phyloP scores from a whole-genome alignment of 106 monocot species.

The Ottelia alismoides region DNA sequence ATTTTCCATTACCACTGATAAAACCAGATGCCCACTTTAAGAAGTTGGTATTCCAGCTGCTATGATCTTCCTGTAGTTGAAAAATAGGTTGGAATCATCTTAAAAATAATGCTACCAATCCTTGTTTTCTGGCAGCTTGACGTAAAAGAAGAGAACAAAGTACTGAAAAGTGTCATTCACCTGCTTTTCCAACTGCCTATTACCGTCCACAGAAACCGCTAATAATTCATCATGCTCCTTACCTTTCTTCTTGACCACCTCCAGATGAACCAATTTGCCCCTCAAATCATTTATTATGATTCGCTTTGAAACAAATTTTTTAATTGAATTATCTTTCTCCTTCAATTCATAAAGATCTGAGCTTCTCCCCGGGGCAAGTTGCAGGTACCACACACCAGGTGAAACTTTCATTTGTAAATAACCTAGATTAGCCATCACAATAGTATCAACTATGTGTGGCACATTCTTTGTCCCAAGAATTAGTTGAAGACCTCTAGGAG shows the following conservation, averaged over 20 bases:
- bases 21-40: slow-evolving; percentile 93
- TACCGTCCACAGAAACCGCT: slow-evolving; percentile 38
- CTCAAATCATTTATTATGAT: slow-evolving; percentile 80
- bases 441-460: slow-evolving; percentile 85
- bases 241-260: slow-evolving; percentile 67
- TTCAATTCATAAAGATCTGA: slow-evolving; percentile 69
- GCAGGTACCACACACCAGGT: slow-evolving; percentile 88
- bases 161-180: too few species aligned
- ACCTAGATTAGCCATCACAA: slow-evolving; percentile 97
- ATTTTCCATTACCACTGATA: slow-evolving; percentile 52
- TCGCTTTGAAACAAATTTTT: slow-evolving; percentile 22
- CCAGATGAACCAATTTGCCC: slow-evolving; percentile 75
- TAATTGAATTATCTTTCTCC: slow-evolving; percentile 27
- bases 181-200: slow-evolving; percentile 15
- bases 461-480: slow-evolving; percentile 71
- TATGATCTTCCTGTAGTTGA: slow-evolving; percentile 2
- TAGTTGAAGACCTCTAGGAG: slow-evolving; percentile 90
- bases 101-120: too few species aligned
- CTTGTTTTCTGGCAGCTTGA: too few species aligned
- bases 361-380: slow-evolving; percentile 90
- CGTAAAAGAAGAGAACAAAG: too few species aligned
- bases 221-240: slow-evolving; percentile 80
- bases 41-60: slow-evolving; percentile 74
- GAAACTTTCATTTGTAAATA: slow-evolving; percentile 99
- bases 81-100: too few species aligned